Percentiles rank a stretch among this genome's conserved stretches.
phyloP scores from a whole-genome alignment of 2,329 filamentous ascomycete species.

The Fusarium pilosicola region DNA sequence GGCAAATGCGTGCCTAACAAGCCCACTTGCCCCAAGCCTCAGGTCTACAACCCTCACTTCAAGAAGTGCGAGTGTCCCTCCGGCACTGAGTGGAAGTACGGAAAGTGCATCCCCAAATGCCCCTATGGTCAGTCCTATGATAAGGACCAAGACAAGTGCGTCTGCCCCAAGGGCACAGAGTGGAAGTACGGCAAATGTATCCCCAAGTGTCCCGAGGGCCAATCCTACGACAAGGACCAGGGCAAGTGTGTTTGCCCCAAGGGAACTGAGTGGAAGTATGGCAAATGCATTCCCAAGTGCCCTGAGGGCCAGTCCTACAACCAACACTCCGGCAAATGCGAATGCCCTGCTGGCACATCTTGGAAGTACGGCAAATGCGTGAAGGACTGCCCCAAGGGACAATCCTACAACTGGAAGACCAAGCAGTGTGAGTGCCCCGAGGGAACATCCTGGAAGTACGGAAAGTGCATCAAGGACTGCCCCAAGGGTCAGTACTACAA shows the following conservation, averaged over 20 bases:
- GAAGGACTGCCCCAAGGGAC: conserved; percentile 14
- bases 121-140: conserved; percentile 7
- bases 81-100: conserved; percentile 1
- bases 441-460: conserved; percentile 8
- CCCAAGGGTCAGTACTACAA: conserved; percentile 12
- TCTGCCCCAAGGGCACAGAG: conserved; percentile 6
- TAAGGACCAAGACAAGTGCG: not conserved
- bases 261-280: conserved; percentile 4
- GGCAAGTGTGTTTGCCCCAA: conserved; percentile 12
- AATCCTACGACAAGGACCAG: not conserved
- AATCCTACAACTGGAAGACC: not conserved
- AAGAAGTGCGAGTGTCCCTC: conserved; percentile 21
- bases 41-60: conserved; percentile 4
- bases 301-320: conserved; percentile 15
- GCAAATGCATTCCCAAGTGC: conserved; percentile 19
- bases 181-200: conserved; percentile 22
- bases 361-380: conserved; percentile 15
- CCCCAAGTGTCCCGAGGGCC: not conserved
- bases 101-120: conserved; percentile 14
- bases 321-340: too few relatives aligned
- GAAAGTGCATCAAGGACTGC: conserved; percentile 10
- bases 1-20: conserved; percentile 14
- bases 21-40: conserved; percentile 1
- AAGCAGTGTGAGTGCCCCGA: conserved; percentile 16
- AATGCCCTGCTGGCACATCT: not conserved